These are phyloP conservation scores for Coemansia furcata DNA, from an alignment of 192 early-diverging fungal genomes.

Conservation along the genomic window DNA sequence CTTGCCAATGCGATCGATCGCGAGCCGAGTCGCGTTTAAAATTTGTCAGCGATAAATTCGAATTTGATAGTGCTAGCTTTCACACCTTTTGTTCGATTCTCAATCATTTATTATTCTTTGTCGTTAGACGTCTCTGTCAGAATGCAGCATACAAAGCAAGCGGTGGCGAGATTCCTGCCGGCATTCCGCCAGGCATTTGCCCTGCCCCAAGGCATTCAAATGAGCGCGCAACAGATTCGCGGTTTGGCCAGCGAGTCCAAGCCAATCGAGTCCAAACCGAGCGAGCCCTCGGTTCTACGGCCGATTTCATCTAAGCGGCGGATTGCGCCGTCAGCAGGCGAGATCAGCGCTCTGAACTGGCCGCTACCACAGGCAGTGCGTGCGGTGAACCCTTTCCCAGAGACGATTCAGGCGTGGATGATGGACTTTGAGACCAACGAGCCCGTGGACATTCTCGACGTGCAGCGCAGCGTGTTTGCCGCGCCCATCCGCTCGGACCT, in stretches of 20 bases:
- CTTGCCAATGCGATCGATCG: neutral
- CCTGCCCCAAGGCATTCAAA: neutral
- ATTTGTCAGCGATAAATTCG: neutral
- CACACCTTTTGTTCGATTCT: neutral
- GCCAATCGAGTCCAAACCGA: constrained; percentile 5
- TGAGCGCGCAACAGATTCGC: constrained; percentile 11
- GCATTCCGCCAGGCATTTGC: constrained; percentile 5
- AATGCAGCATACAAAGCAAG: constrained; percentile 12
- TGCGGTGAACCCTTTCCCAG: constrained; percentile 36
- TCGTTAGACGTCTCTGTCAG: neutral
- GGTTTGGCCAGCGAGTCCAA: neutral
- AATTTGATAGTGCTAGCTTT: neutral
- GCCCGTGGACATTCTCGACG: constrained; percentile 68
- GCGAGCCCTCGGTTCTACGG: constrained; percentile 27
- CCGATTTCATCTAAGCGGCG: constrained; percentile 41
- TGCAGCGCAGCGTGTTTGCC: constrained; percentile 75
- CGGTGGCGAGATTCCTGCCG: constrained; percentile 3
- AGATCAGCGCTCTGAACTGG: constrained; percentile 32
- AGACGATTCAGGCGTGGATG: constrained; percentile 71
- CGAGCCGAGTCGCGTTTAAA: neutral
- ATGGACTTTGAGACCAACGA: constrained; percentile 71
- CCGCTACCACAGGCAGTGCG: constrained; percentile 26
- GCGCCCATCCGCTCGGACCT: constrained; percentile 75
- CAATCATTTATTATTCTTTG: neutral
- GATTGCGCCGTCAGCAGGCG: constrained; percentile 39